phyloP scores from a whole-genome alignment of 257 asterid genomes.

The Eucommia ulmoides region DNA sequence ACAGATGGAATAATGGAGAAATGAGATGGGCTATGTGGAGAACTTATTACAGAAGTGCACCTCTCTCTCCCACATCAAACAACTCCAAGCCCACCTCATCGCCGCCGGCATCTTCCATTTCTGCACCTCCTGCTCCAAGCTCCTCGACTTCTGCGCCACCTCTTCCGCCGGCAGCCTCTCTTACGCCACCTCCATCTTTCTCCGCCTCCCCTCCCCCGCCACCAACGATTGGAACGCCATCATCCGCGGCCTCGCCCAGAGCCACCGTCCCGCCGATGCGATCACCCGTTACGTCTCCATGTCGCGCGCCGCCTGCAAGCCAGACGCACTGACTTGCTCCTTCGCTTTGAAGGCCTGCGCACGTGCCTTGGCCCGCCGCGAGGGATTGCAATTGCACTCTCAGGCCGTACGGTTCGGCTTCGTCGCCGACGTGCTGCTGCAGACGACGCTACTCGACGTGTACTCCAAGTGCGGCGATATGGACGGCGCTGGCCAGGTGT shows the following conservation, averaged over 20 bases:
- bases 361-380: constrained; percentile 47
- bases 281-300: constrained; percentile 40
- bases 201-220: constrained; percentile 30
- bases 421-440: constrained; percentile 45
- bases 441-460: constrained; percentile 67
- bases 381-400: constrained; percentile 49
- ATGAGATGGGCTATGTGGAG: constrained; percentile 50
- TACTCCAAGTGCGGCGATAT: constrained; percentile 61
- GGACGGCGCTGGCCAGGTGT: constrained; percentile 38
- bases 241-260: constrained; percentile 89
- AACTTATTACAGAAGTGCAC: constrained; percentile 43
- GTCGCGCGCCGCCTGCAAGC: constrained; percentile 50
- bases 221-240: constrained; percentile 95
- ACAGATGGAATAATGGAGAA: too few relatives aligned
- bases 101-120: constrained; percentile 48
- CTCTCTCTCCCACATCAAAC: constrained; percentile 31
- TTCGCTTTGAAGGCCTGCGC: constrained; percentile 90
- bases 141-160: constrained; percentile 55
- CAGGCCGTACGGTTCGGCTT: constrained; percentile 42
- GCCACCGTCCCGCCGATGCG: constrained; percentile 53
- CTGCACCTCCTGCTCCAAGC: constrained; percentile 46
- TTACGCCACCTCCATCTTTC: constrained; percentile 51
- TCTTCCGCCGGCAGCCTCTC: constrained; percentile 38
- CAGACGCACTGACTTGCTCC: constrained; percentile 90
- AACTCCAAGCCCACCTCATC: constrained; percentile 68